Evolutionary conservation across 257 asterid species (phyloP).

Genomic region (Penstemon davidsonii): DNA sequence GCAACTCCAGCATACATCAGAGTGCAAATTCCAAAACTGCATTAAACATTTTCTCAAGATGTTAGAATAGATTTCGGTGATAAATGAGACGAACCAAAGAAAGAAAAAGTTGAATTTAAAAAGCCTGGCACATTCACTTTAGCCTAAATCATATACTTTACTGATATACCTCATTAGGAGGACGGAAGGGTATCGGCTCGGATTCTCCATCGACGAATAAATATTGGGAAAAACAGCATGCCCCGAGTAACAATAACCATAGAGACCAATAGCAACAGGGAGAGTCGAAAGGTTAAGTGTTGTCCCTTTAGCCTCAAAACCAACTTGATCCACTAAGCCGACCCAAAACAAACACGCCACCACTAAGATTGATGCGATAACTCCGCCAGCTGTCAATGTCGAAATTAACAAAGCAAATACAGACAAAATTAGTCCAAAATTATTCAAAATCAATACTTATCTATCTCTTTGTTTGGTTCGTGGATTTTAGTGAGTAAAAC

Average conservation of each 20-base stretch:
- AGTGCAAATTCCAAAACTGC: slow-evolving; percentile 83
- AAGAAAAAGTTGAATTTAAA: no score
- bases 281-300: slow-evolving; percentile 71
- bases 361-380: slow-evolving; percentile 84
- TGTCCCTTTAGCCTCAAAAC: slow-evolving; percentile 47
- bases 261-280: slow-evolving; percentile 94
- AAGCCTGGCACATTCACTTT: no score
- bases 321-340: slow-evolving; percentile 78
- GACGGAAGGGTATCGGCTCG: slow-evolving; percentile 70
- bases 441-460: no score
- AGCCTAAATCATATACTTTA: neutral
- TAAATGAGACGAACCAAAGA: no score
- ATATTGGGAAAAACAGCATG: slow-evolving; percentile 96
- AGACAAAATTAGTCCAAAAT: neutral
- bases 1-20: slow-evolving; percentile 75
- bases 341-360: slow-evolving; percentile 81
- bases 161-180: slow-evolving; percentile 64
- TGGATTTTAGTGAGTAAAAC: neutral
- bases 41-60: slow-evolving; percentile 9
- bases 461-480: neutral
- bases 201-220: slow-evolving; percentile 83
- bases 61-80: neutral
- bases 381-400: slow-evolving; percentile 80
- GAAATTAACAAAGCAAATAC: slow-evolving; percentile 15
- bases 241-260: slow-evolving; percentile 94